These are phyloP conservation scores for Phytophthora pini DNA, from an alignment of 352 stramenopile genomes.

Conservation along the genomic window DNA sequence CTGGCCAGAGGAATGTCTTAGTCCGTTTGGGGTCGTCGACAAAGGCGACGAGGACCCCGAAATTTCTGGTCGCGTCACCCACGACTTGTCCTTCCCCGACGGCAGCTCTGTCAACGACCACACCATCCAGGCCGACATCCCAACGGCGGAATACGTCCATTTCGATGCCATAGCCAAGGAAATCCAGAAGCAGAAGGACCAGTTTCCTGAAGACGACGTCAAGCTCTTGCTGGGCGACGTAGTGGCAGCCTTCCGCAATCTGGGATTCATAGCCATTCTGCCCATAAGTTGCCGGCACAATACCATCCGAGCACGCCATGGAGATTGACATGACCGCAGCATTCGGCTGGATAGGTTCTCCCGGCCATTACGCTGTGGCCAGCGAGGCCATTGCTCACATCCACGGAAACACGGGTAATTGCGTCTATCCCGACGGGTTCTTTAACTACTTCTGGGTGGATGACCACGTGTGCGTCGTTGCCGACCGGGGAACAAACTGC, in stretches of 20 bases:
- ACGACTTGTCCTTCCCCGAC: neutral
- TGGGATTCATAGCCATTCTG: neutral
- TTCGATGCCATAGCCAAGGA: neutral
- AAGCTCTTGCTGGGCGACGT: neutral
- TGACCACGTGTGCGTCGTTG: neutral
- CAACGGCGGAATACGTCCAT: neutral
- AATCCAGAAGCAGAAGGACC: neutral
- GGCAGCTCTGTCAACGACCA: neutral
- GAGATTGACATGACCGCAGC: neutral
- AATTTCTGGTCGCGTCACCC: neutral
- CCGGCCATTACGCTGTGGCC: neutral
- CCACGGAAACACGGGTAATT: neutral
- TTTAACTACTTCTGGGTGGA: neutral
- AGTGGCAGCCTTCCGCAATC: neutral
- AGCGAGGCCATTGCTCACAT: neutral
- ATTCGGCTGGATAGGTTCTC: neutral
- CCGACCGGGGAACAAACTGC: neutral
- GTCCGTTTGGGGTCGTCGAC: constrained; percentile 21
- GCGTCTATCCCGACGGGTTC: neutral
- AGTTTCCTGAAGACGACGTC: neutral
- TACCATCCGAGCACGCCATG: neutral
- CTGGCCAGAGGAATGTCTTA: constrained; percentile 2
- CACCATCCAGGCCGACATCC: neutral
- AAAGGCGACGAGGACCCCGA: constrained; percentile 6
- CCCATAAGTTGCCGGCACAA: neutral